These are phyloP conservation scores for Sphagnurus paluster DNA, from an alignment of 1,284 basidiomycete genomes.

Conservation along the genomic window DNA sequence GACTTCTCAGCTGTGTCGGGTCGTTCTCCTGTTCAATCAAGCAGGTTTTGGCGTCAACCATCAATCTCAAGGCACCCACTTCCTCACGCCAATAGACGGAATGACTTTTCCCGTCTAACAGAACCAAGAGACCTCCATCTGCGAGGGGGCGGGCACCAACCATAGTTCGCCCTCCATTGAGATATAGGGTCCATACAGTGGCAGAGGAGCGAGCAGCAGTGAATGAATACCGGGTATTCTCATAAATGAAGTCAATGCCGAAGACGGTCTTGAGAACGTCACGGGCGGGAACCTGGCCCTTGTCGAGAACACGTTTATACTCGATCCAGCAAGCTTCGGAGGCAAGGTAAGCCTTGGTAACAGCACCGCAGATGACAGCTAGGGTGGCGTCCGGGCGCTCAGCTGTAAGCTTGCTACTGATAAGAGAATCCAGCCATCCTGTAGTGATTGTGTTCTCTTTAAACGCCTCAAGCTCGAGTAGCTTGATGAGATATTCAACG, in stretches of 20 bases:
- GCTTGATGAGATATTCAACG: slow-evolving; percentile 97
- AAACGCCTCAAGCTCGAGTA: slow-evolving; percentile 96
- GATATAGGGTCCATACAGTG: slow-evolving; percentile 90
- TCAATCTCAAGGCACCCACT: slow-evolving; percentile 90
- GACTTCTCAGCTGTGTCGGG: slow-evolving; percentile 95
- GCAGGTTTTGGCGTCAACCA: slow-evolving; percentile 97
- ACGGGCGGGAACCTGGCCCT: slow-evolving; percentile 95
- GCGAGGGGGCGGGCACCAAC: slow-evolving; percentile 90
- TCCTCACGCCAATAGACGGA: slow-evolving; percentile 99
- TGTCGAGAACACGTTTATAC: slow-evolving; percentile 95
- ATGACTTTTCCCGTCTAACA: slow-evolving; percentile 93
- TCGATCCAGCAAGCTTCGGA: slow-evolving; percentile 89
- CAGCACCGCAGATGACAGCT: slow-evolving; percentile 96
- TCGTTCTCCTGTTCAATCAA: slow-evolving; percentile 99
- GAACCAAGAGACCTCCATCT: slow-evolving; percentile 92
- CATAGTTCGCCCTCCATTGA: slow-evolving; percentile 92
- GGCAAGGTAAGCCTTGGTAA: slow-evolving; percentile 91
- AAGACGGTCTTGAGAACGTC: slow-evolving; percentile 98
- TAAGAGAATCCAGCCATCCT: slow-evolving; percentile 97
- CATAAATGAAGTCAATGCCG: slow-evolving; percentile 97
- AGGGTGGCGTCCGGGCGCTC: slow-evolving; percentile 92
- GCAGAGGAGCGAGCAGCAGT: slow-evolving; percentile 91
- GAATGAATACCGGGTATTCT: slow-evolving; percentile 94
- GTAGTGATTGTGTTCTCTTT: slow-evolving; percentile 98
- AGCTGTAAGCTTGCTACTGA: slow-evolving; percentile 95